Evolutionary conservation across 208 protist genomes (phyloP).

Genomic region (Trypanosoma boissoni): DNA sequence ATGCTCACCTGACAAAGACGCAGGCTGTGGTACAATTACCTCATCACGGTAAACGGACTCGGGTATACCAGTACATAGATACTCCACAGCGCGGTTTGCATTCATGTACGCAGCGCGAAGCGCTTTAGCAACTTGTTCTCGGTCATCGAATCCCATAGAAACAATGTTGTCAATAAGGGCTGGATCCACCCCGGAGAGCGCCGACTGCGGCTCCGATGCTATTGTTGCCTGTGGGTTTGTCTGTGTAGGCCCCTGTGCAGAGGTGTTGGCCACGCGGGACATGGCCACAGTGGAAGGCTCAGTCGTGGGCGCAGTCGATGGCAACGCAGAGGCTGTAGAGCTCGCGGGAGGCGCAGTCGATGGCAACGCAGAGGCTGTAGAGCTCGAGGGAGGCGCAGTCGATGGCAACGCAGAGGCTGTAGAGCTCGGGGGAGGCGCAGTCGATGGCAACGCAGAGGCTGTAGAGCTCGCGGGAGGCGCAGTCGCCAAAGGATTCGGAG

Average conservation of each 20-base stretch:
- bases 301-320: conserved; percentile 3
- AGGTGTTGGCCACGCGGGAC: too few relatives aligned
- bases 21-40: neutral
- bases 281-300: too few relatives aligned
- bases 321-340: conserved; percentile 1
- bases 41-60: conserved; percentile 37
- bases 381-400: neutral
- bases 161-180: conserved; percentile 75
- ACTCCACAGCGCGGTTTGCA: conserved; percentile 83
- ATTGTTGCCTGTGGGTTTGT: neutral
- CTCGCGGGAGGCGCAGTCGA: neutral
- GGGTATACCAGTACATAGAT: conserved; percentile 83
- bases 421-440: too few relatives aligned
- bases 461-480: conserved; percentile 4
- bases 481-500: too few relatives aligned
- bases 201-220: neutral
- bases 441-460: conserved; percentile 7
- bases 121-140: conserved; percentile 63
- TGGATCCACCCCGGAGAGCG: conserved; percentile 23
- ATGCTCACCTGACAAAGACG: neutral
- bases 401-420: neutral
- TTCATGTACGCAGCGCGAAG: conserved; percentile 86
- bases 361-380: conserved; percentile 2
- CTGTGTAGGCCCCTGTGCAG: conserved; percentile 9
- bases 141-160: conserved; percentile 87